Evolutionary conservation across 2,329 filamentous ascomycete species (phyloP).

Genomic region (Raffaelea ambrosiae): DNA sequence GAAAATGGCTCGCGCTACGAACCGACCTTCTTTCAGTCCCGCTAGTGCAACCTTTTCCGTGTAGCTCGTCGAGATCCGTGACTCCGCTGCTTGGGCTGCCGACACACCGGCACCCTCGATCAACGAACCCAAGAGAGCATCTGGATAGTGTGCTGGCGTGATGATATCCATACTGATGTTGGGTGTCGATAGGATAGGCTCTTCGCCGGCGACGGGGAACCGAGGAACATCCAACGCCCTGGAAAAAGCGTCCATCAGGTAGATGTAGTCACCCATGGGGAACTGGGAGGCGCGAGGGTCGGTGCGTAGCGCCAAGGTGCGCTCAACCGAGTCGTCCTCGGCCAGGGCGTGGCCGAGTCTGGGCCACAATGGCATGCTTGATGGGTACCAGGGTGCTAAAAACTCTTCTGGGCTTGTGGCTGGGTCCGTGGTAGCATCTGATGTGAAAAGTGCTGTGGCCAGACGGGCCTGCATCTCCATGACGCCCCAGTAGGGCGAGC

Average conservation of each 20-base stretch:
- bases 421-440: constrained; percentile 22
- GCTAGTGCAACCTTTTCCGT: constrained; percentile 33
- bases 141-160: constrained; percentile 49
- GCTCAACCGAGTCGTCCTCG: constrained; percentile 33
- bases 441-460: constrained; percentile 47
- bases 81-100: no score
- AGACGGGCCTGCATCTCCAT: constrained; percentile 80
- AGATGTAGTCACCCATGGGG: constrained; percentile 75
- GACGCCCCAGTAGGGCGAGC: constrained; percentile 77
- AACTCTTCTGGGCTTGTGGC: constrained; percentile 1
- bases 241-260: constrained; percentile 64
- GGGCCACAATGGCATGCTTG: constrained; percentile 14
- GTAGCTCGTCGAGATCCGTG: constrained; percentile 33
- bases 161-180: constrained; percentile 42
- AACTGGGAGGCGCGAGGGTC: constrained; percentile 57
- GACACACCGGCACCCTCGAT: no score
- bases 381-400: background rate
- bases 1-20: constrained; percentile 60
- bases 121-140: no score
- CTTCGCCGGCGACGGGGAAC: constrained; percentile 9
- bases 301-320: constrained; percentile 40
- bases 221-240: constrained; percentile 45
- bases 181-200: constrained; percentile 15
- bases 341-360: constrained; percentile 30
- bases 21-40: constrained; percentile 35